phyloP scores from a whole-genome alignment of 805 yeast species.

The Allodekkera sacchari region DNA sequence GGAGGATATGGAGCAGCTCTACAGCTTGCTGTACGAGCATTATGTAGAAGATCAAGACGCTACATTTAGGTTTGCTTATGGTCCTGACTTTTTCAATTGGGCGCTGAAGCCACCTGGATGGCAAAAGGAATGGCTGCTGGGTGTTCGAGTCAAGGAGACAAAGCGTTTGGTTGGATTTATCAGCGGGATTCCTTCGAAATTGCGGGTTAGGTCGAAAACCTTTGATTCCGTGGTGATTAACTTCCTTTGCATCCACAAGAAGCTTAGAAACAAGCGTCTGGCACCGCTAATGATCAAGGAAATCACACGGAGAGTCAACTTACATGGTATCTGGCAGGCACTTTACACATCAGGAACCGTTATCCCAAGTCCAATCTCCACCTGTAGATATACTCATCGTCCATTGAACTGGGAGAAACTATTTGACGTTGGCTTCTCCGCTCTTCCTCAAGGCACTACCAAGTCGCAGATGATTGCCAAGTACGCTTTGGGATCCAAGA shows the following conservation, averaged over 20 bases:
- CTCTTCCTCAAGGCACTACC: constrained; percentile 65
- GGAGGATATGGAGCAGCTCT: constrained; percentile 65
- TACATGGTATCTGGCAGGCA: constrained; percentile 87
- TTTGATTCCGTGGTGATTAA: constrained; percentile 80
- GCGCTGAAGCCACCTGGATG: constrained; percentile 93
- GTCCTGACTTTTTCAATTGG: constrained; percentile 80
- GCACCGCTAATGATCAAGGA: constrained; percentile 93
- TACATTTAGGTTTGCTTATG: constrained; percentile 83
- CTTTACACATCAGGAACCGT: constrained; percentile 88
- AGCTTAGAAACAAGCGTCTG: constrained; percentile 83
- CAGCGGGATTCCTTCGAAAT: constrained; percentile 74
- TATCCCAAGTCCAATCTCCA: constrained; percentile 85
- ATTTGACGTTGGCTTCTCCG: constrained; percentile 83
- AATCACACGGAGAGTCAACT: constrained; percentile 86
- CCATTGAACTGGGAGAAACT: constrained; percentile 89
- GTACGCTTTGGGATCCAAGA: constrained; percentile 45
- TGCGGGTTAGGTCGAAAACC: constrained; percentile 42
- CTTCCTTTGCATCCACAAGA: constrained; percentile 90
- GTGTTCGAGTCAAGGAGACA: constrained; percentile 76
- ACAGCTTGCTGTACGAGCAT: constrained; percentile 73
- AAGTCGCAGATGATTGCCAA: constrained; percentile 56
- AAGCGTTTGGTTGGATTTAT: constrained; percentile 85
- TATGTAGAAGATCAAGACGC: constrained; percentile 95
- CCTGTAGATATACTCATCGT: constrained; percentile 87
- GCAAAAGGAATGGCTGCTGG: constrained; percentile 82